Conservation (phyloP, 2,329 filamentous ascomycete genomes). For the Zymoseptoria pseudotritici region DNA sequence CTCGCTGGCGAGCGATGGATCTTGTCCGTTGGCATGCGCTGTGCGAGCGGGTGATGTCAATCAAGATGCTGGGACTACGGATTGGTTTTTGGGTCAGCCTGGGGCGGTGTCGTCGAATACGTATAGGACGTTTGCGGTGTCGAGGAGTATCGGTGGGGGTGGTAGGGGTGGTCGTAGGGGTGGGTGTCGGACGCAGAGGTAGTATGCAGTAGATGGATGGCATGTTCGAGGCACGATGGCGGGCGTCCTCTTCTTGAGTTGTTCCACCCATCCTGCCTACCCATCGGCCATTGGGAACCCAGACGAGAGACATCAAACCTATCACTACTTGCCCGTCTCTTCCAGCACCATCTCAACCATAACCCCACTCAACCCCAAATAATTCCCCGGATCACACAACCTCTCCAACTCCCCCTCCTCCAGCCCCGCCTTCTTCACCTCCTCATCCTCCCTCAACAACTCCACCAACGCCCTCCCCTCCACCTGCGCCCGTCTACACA, state of each 20-base stretch:
- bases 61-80: too few relatives aligned
- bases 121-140: background rate
- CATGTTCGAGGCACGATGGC: too few relatives aligned
- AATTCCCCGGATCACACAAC: conserved; percentile 23
- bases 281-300: too few relatives aligned
- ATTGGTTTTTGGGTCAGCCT: background rate
- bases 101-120: background rate
- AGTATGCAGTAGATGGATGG: too few relatives aligned
- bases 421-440: conserved; percentile 17
- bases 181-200: too few relatives aligned
- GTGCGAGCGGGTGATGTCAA: too few relatives aligned
- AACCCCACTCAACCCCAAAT: conserved; percentile 22
- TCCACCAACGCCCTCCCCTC: conserved; percentile 18
- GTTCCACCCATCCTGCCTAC: too few relatives aligned
- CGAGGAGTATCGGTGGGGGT: background rate
- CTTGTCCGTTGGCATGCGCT: too few relatives aligned
- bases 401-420: conserved; percentile 15
- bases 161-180: too few relatives aligned
- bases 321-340: background rate
- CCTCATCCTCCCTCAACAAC: conserved; percentile 18
- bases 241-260: too few relatives aligned
- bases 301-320: too few relatives aligned
- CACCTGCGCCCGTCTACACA: conserved; percentile 22
- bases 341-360: conserved; percentile 23
- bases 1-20: too few relatives aligned